Conservation (phyloP, 2,329 filamentous ascomycete genomes). For the Fusarium subtropicale region DNA sequence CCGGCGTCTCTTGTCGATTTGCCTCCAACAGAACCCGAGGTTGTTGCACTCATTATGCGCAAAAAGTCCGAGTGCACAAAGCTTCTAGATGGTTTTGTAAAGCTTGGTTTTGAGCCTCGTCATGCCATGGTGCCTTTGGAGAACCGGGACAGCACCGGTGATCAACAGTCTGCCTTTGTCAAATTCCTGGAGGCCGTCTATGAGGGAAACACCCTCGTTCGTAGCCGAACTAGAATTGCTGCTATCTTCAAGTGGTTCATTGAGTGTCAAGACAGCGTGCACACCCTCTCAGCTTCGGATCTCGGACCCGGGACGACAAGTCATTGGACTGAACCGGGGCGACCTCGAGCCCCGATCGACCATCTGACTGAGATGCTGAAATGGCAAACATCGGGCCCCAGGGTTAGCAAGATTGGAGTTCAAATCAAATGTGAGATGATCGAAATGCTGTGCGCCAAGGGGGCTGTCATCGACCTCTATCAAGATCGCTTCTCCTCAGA, state of each 20-base stretch:
- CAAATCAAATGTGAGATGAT: not conserved
- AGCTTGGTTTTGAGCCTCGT: not conserved
- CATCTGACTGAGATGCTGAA: conserved; percentile 22
- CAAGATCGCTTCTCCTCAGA: conserved; percentile 7
- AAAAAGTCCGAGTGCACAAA: not conserved
- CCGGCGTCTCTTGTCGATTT: not conserved
- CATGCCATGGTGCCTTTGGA: not conserved
- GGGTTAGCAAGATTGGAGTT: not conserved
- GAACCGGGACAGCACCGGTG: not conserved
- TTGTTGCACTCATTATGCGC: not conserved
- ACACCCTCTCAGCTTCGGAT: conserved; percentile 4
- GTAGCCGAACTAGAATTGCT: no score
- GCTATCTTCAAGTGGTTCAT: conserved; percentile 1
- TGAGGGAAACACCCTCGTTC: not conserved
- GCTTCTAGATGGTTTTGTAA: not conserved
- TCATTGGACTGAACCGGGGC: not conserved
- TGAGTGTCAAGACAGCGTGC: not conserved
- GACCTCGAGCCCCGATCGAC: not conserved
- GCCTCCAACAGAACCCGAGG: not conserved
- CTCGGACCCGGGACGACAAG: not conserved
- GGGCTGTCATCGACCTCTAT: conserved; percentile 20
- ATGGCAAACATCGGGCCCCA: not conserved
- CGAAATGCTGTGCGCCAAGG: not conserved
- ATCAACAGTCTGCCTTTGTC: not conserved
- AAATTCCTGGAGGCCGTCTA: not conserved